Evolutionary conservation across 129 eudicot species (phyloP).

Genomic region (Deinandra increscens): DNA sequence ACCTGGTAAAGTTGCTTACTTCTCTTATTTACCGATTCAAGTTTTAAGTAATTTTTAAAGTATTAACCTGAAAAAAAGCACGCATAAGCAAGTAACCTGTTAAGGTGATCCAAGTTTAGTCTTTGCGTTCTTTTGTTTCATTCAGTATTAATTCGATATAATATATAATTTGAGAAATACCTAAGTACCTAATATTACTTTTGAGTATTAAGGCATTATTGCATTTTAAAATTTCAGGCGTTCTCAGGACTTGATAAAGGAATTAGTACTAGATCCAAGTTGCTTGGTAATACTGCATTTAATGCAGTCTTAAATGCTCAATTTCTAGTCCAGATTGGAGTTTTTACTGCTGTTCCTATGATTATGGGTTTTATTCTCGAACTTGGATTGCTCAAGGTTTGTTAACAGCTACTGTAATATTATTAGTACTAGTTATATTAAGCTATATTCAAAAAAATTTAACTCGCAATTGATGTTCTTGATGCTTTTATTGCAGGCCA

Average conservation of each 20-base stretch:
- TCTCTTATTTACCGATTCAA: neutral
- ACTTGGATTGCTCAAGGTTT: conserved; percentile 77
- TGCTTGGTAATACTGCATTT: conserved; percentile 80
- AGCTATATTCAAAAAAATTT: conserved; percentile 4
- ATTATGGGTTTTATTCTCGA: conserved; percentile 94
- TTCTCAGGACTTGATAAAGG: conserved; percentile 90
- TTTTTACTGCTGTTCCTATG: conserved; percentile 98
- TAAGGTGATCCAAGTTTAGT: conserved; percentile 1
- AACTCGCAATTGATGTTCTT: conserved; percentile 7
- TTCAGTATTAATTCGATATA: neutral
- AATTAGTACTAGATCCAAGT: conserved; percentile 45
- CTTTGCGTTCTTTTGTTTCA: conserved; percentile 12
- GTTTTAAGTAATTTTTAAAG: neutral
- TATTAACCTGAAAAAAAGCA: neutral
- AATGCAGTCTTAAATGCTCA: conserved; percentile 94
- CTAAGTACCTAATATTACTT: conserved; percentile 8
- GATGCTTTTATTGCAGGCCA: conserved; percentile 58
- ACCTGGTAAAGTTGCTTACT: conserved; percentile 52
- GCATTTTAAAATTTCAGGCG: conserved; percentile 54
- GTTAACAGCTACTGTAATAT: conserved; percentile 15
- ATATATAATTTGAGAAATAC: neutral
- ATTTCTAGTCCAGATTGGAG: conserved; percentile 92
- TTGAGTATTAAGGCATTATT: conserved; percentile 14
- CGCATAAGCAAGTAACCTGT: neutral
- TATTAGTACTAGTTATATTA: neutral